Percentiles rank a stretch among this genome's conserved stretches.
Conservation (phyloP, 768 basidiomycete species). For the Scleroderma citrinum region DNA sequence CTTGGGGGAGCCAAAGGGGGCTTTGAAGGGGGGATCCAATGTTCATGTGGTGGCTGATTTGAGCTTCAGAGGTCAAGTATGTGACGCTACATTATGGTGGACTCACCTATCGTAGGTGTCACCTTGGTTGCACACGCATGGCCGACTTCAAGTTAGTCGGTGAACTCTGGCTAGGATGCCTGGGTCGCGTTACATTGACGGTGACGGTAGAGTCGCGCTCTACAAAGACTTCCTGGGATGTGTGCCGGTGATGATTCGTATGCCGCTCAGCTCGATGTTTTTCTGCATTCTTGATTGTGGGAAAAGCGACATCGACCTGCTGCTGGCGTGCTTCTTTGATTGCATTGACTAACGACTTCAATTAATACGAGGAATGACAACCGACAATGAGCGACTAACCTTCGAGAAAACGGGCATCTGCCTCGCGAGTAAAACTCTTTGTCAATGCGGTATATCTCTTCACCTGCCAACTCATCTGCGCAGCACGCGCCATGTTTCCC, state of each 20-base stretch:
- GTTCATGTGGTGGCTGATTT: too few species aligned
- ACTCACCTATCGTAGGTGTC: slow-evolving; percentile 6
- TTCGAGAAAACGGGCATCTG: slow-evolving; percentile 61
- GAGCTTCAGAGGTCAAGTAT: too few species aligned
- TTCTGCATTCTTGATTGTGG: slow-evolving; percentile 19
- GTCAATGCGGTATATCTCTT: slow-evolving; percentile 74
- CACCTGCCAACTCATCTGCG: slow-evolving; percentile 80
- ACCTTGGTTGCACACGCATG: slow-evolving; percentile 31
- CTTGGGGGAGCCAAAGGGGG: too few species aligned
- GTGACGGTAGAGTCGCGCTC: slow-evolving; percentile 25
- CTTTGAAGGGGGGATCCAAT: too few species aligned
- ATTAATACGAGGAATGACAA: not conserved
- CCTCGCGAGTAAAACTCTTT: slow-evolving; percentile 76
- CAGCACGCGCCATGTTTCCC: slow-evolving; percentile 68
- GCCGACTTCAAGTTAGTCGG: slow-evolving; percentile 30
- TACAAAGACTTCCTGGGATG: slow-evolving; percentile 21
- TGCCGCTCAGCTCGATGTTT: slow-evolving; percentile 17
- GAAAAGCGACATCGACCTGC: slow-evolving; percentile 8
- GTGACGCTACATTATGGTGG: not conserved
- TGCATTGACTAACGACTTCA: slow-evolving; percentile 18
- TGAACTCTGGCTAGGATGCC: slow-evolving; percentile 26
- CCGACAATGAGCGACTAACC: slow-evolving; percentile 34
- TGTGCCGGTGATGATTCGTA: slow-evolving; percentile 25
- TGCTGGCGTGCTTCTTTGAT: slow-evolving; percentile 19
- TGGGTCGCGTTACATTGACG: slow-evolving; percentile 22